Evolutionary conservation across 129 eudicot species (phyloP).

Genomic region (Kitagawia praeruptora): DNA sequence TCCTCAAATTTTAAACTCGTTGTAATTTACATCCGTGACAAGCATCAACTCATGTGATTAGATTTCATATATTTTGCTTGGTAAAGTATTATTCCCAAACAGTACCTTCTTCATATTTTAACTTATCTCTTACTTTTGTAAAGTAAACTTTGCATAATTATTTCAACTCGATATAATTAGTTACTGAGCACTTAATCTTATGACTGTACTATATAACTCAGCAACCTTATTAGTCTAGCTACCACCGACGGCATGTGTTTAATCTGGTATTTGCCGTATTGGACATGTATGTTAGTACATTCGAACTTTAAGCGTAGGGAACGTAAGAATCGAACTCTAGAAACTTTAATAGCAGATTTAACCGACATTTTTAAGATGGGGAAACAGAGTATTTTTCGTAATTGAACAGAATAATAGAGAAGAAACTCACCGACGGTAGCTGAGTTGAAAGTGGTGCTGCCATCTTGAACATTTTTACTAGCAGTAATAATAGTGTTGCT

Average conservation of each 20-base stretch:
- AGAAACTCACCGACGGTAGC: constrained; percentile 74
- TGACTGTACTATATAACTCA: neutral
- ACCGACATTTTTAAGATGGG: neutral
- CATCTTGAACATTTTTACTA: constrained; percentile 59
- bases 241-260: neutral
- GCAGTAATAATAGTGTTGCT: constrained; percentile 64
- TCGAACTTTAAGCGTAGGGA: neutral
- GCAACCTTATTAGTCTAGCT: neutral
- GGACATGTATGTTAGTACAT: neutral
- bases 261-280: neutral
- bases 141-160: neutral
- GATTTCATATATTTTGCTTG: neutral
- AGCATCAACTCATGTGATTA: neutral
- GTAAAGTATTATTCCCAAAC: neutral
- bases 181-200: neutral
- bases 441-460: constrained; percentile 82
- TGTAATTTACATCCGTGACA: neutral
- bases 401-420: neutral
- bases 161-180: neutral
- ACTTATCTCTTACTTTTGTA: neutral
- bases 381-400: neutral
- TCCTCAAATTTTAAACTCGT: neutral
- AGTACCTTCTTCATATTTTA: neutral
- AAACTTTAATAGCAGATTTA: neutral
- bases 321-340: neutral